These are phyloP conservation scores for Fusarium sp. DNA, from an alignment of 2,329 filamentous ascomycete species.

Conservation along the genomic window DNA sequence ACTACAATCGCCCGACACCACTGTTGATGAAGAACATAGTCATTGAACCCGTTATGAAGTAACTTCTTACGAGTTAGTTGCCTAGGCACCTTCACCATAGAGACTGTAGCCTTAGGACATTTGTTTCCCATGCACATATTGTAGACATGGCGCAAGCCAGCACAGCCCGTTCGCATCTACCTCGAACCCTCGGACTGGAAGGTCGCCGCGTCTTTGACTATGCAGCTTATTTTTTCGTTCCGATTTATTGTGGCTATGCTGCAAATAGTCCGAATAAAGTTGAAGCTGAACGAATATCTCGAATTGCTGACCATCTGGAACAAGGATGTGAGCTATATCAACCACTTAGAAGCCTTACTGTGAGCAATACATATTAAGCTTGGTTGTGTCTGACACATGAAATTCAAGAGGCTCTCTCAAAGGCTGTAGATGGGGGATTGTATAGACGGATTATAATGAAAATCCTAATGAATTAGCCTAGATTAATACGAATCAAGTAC, in stretches of 20 bases:
- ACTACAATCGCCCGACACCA: neutral
- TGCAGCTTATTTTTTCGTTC: neutral
- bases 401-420: neutral
- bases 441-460: neutral
- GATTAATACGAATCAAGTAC: neutral
- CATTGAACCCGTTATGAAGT: neutral
- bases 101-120: neutral
- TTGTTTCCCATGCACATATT: neutral
- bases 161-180: neutral
- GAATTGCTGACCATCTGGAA: conserved; percentile 17
- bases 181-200: neutral
- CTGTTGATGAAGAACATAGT: neutral
- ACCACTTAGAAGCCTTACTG: neutral
- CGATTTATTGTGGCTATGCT: conserved; percentile 21
- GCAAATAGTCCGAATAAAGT: neutral
- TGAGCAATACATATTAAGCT: neutral
- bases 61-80: neutral
- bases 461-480: neutral
- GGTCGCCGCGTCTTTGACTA: neutral
- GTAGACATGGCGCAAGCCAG: neutral
- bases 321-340: neutral
- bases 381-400: neutral
- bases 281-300: neutral
- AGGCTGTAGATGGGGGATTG: neutral
- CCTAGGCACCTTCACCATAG: neutral